Percentiles rank a stretch among this genome's conserved stretches.
These are phyloP conservation scores for Xylogone sp. DNA, from an alignment of 2,329 filamentous ascomycete species.

Conservation along the genomic window DNA sequence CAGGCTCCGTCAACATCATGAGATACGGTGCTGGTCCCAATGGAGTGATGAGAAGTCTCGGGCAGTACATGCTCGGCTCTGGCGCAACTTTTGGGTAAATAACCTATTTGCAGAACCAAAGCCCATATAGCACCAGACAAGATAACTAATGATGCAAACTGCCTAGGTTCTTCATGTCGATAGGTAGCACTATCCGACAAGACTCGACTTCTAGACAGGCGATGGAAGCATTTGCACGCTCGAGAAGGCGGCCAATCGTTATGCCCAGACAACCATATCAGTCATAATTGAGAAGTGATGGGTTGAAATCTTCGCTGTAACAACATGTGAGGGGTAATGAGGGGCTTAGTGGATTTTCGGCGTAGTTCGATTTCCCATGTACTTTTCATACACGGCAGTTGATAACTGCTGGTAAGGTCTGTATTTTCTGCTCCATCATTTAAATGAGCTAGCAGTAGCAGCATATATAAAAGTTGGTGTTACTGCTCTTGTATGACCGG, in stretches of 20 bases:
- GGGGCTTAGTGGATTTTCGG: neutral
- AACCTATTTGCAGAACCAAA: too few species aligned
- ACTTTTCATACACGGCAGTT: neutral
- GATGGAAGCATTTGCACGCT: conserved; percentile 70
- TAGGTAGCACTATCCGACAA: conserved; percentile 92
- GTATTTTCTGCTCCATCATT: neutral
- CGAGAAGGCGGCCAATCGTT: conserved; percentile 72
- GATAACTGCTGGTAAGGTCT: neutral
- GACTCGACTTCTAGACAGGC: conserved; percentile 72
- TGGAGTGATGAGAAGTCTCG: conserved; percentile 88
- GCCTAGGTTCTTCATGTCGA: conserved; percentile 93
- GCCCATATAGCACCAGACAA: too few species aligned
- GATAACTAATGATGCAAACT: conserved; percentile 6
- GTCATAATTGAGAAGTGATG: conserved; percentile 1
- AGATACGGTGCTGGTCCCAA: conserved; percentile 90
- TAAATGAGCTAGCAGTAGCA: neutral
- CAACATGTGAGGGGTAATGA: neutral
- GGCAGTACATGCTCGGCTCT: conserved; percentile 95
- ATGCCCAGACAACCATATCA: conserved; percentile 31
- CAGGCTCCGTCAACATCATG: conserved; percentile 91
- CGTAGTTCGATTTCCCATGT: neutral
- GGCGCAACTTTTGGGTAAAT: conserved; percentile 90
- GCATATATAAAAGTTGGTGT: neutral
- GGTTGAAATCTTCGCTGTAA: neutral
- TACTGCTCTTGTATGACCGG: neutral